phyloP scores from a whole-genome alignment of 1,284 basidiomycete species.

The Volvariella surrecta region DNA sequence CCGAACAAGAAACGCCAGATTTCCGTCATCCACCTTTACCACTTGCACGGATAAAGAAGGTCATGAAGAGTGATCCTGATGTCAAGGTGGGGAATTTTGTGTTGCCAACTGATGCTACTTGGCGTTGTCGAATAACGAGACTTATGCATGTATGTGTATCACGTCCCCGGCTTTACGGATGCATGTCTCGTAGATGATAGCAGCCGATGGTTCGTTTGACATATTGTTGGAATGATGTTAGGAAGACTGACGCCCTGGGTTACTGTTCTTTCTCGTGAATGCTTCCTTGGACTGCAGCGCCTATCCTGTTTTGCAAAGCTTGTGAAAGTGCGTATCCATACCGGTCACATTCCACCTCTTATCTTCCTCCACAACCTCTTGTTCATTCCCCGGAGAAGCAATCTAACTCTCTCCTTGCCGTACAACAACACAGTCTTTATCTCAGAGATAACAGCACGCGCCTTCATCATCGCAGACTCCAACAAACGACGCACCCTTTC shows the following conservation, averaged over 20 bases:
- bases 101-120: no score
- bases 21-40: constrained; percentile 83
- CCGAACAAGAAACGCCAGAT: constrained; percentile 77
- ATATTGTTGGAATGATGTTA: no score
- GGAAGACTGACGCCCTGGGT: no score
- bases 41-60: constrained; percentile 91
- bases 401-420: constrained; percentile 2
- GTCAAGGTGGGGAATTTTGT: constrained; percentile 64
- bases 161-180: neutral
- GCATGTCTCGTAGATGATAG: constrained; percentile 69
- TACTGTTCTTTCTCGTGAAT: no score
- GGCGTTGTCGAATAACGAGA: no score
- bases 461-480: constrained; percentile 89
- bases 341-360: constrained; percentile 5
- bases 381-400: neutral
- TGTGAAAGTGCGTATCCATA: constrained; percentile 81
- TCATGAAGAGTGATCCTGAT: constrained; percentile 97
- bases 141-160: neutral
- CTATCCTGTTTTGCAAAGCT: constrained; percentile 91
- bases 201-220: constrained; percentile 75
- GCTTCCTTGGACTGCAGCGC: no score
- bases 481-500: constrained; percentile 90
- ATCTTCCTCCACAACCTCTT: constrained; percentile 6
- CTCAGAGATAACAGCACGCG: constrained; percentile 86
- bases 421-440: constrained; percentile 88